Evolutionary conservation across 495 filamentous ascomycete species (phyloP).

Genomic region (Rusavskia elegans): DNA sequence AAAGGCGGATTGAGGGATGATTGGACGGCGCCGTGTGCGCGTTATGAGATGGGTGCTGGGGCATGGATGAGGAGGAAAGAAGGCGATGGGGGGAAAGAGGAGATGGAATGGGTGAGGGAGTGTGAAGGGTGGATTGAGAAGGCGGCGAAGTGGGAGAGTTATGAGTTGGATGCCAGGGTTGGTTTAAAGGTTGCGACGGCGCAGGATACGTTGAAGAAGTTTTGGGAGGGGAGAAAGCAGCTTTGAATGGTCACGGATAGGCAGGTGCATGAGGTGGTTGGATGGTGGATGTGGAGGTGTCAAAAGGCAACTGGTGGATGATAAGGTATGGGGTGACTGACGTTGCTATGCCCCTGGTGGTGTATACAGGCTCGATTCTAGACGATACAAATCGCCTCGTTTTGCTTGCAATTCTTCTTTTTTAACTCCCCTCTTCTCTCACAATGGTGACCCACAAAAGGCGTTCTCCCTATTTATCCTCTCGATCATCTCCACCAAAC

Average conservation of each 20-base stretch:
- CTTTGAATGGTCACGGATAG: background rate
- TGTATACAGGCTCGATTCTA: too few species aligned
- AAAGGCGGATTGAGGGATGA: constrained; percentile 65
- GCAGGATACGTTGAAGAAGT: constrained; percentile 55
- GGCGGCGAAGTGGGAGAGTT: constrained; percentile 69
- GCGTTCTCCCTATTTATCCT: too few species aligned
- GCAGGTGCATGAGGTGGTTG: too few species aligned
- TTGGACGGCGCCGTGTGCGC: constrained; percentile 62
- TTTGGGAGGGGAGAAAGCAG: constrained; percentile 26
- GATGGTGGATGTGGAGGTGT: background rate
- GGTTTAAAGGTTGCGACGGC: constrained; percentile 74
- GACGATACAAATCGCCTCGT: too few species aligned
- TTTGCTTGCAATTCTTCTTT: too few species aligned
- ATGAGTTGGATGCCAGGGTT: constrained; percentile 72
- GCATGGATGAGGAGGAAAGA: constrained; percentile 47
- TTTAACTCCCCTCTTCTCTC: too few species aligned
- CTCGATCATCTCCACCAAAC: too few species aligned
- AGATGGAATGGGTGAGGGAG: constrained; percentile 40
- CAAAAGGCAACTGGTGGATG: too few species aligned
- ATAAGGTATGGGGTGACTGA: background rate
- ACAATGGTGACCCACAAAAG: too few species aligned
- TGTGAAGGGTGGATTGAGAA: constrained; percentile 63
- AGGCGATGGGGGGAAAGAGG: constrained; percentile 9
- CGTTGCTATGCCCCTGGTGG: too few species aligned
- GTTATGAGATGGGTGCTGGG: constrained; percentile 80